Evolutionary conservation across 2,329 filamentous ascomycete species (phyloP).

Genomic region (Penicillium oxalicum): DNA sequence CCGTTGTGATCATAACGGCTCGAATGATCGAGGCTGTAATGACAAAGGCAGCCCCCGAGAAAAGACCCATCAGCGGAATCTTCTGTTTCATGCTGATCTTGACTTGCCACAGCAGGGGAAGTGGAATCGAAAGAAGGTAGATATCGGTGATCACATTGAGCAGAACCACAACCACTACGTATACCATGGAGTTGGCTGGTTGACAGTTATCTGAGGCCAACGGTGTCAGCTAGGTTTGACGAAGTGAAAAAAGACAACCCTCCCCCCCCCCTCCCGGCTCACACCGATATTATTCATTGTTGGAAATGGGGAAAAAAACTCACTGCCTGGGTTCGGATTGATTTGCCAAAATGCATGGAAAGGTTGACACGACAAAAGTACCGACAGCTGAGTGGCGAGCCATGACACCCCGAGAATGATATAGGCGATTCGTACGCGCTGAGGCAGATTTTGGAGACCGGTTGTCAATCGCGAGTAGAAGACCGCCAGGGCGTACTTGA

Average conservation of each 20-base stretch:
- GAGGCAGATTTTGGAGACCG: slow-evolving; percentile 32
- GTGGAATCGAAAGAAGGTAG: slow-evolving; percentile 53
- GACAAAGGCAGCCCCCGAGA: slow-evolving; percentile 50
- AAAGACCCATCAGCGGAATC: slow-evolving; percentile 46
- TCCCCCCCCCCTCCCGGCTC: background rate
- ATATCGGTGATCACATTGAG: slow-evolving; percentile 52
- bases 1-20: slow-evolving; percentile 43
- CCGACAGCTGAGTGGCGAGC: slow-evolving; percentile 42
- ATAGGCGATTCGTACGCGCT: slow-evolving; percentile 47
- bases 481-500: slow-evolving; percentile 49
- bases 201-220: slow-evolving; percentile 39
- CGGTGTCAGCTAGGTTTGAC: background rate
- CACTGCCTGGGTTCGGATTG: slow-evolving; percentile 51
- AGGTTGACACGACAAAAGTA: slow-evolving; percentile 50
- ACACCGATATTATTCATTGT: too few species aligned
- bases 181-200: slow-evolving; percentile 42
- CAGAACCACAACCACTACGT: slow-evolving; percentile 44
- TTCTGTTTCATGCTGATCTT: slow-evolving; percentile 46
- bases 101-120: slow-evolving; percentile 52
- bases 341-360: slow-evolving; percentile 55
- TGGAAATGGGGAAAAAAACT: slow-evolving; percentile 24
- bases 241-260: too few species aligned
- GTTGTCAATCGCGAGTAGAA: slow-evolving; percentile 52
- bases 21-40: slow-evolving; percentile 49
- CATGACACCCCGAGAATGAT: slow-evolving; percentile 45